Evolutionary conservation across 495 filamentous ascomycete genomes (phyloP).

Genomic region (Podospora fimiseda): DNA sequence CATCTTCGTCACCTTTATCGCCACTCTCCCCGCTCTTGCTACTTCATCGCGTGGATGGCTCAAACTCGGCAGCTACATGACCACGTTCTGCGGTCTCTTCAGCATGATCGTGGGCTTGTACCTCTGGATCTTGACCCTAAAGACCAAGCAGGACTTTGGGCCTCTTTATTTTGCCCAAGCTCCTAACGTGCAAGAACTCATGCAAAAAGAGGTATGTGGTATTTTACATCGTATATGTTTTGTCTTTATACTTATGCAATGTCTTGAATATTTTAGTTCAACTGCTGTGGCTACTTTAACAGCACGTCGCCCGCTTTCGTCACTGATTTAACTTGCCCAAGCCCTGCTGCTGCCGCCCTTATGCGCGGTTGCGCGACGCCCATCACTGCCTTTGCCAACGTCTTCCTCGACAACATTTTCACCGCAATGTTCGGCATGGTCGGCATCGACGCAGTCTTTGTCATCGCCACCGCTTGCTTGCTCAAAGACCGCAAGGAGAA

Average conservation of each 20-base stretch:
- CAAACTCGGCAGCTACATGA: constrained; percentile 53
- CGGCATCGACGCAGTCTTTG: constrained; percentile 55
- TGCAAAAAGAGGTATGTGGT: constrained; percentile 54
- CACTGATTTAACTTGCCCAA: constrained; percentile 54
- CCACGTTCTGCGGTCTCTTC: constrained; percentile 55
- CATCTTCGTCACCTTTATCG: constrained; percentile 48
- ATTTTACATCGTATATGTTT: constrained; percentile 18
- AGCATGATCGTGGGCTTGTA: constrained; percentile 58
- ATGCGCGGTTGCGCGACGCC: constrained; percentile 58
- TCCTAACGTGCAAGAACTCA: constrained; percentile 47
- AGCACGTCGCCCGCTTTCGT: constrained; percentile 58
- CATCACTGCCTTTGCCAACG: constrained; percentile 58
- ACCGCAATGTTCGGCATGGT: constrained; percentile 71
- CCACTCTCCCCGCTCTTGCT: constrained; percentile 55
- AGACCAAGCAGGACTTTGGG: constrained; percentile 50
- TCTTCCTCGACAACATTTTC: constrained; percentile 64
- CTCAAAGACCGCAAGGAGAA: constrained; percentile 67
- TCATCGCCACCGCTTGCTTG: constrained; percentile 61
- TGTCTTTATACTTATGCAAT: background rate
- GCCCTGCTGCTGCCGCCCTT: constrained; percentile 55
- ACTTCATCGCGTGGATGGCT: constrained; percentile 52
- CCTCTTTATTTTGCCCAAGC: constrained; percentile 51
- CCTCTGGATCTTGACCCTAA: constrained; percentile 65
- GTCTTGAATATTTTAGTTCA: constrained; percentile 53
- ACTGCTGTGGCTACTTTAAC: constrained; percentile 70